Base-by-base conservation (phyloP, 768 basidiomycete genomes). In the Lactifluus volemus region DNA sequence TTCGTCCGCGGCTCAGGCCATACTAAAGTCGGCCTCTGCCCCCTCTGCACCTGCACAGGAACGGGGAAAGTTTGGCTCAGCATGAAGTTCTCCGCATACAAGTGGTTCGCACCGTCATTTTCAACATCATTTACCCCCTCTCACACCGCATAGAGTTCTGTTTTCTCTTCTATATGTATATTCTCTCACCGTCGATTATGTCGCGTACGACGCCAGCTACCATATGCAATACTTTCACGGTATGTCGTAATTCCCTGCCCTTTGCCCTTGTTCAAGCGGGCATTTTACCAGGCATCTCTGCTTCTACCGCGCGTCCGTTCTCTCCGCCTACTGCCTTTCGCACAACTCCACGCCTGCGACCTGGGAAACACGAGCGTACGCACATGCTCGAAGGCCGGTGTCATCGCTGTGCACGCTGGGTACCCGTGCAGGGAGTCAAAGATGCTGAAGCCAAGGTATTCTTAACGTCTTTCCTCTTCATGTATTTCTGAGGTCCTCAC, bases 171-270 rank as follows among this genome's bases (percentile, higher is more conserved):
- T 38, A 34, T 6, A 34, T 34, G n/a, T 48, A 30, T 50, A 14
- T 19, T 55, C 32, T 42, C 7, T 53, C 9, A 49, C 8, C 44
- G 15, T 30, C 34, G 30, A 44, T 10, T 51, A 9, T 32, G 10
- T 17, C 15, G 11, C 17, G 9, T 44, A 15, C 6, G 34, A 14
- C 41, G 4, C 49, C 54, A 91, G 88, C 70, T 91, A 91, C 67
- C 89, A 92, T 68, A 81, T 92, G 83, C 89, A 90, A 67, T 89
- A 89, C 62, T 77, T 79, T 3, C 88, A 91, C 68, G 88, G 88
- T 88, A 74, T 5, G 75, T 67, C 14, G 34, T 6, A 58, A 34
- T 14, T 45, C 41, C 41, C 9, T 51, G 17, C 29, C 45, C 14
- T 29, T 39, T 30, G 15, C 17, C 15, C 41, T 44, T 36, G 21